phyloP scores from a whole-genome alignment of 768 basidiomycete genomes.

The Pholiota molesta region DNA sequence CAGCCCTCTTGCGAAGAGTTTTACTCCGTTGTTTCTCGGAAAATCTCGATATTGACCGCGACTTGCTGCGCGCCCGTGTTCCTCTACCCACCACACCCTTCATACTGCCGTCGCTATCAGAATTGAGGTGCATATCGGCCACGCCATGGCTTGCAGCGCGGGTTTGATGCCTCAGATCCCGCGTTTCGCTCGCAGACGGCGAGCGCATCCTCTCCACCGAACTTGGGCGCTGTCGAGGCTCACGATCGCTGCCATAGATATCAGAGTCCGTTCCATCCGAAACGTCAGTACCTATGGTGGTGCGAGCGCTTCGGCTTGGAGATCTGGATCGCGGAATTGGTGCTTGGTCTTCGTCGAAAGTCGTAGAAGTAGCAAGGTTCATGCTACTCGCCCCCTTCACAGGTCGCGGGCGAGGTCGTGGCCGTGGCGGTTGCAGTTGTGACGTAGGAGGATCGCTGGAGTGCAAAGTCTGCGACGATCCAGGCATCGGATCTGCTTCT shows the following conservation, averaged over 20 bases:
- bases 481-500: neutral
- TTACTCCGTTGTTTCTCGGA: neutral
- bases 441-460: neutral
- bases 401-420: conserved; percentile 26
- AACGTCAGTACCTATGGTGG: conserved; percentile 10
- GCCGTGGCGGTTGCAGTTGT: conserved; percentile 9
- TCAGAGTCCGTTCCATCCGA: conserved; percentile 13
- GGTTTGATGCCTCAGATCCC: conserved; percentile 2
- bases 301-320: conserved; percentile 15
- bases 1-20: neutral
- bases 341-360: conserved; percentile 7
- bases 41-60: neutral
- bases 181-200: conserved; percentile 22
- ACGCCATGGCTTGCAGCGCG: conserved; percentile 8
- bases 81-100: neutral
- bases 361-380: conserved; percentile 15
- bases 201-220: conserved; percentile 17
- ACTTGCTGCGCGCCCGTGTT: neutral
- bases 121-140: conserved; percentile 7
- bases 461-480: neutral
- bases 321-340: conserved; percentile 5
- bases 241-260: conserved; percentile 16
- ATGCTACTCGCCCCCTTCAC: conserved; percentile 23
- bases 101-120: conserved; percentile 6
- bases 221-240: conserved; percentile 12